Conservation (phyloP, 192 early-diverging fungal species). For the Rhizophagus prolifer region DNA sequence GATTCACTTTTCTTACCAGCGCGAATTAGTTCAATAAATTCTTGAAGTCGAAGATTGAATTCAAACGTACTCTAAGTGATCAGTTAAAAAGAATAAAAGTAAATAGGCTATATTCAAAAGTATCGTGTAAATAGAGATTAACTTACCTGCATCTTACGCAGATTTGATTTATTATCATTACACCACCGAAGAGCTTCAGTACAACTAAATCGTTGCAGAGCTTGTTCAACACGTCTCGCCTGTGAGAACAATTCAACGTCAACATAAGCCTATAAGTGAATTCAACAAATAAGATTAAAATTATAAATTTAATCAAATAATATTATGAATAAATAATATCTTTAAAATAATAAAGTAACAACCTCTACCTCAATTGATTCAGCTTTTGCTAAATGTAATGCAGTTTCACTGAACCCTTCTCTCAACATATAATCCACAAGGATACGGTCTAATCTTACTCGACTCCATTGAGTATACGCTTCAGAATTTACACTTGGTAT, state of each 20-base stretch:
- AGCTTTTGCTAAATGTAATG: slow-evolving; percentile 62
- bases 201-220: slow-evolving; percentile 77
- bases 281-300: slow-evolving; percentile 5
- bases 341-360: not conserved
- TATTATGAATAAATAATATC: not conserved
- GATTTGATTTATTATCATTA: slow-evolving; percentile 80
- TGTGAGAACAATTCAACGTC: slow-evolving; percentile 91
- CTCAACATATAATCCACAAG: slow-evolving; percentile 96
- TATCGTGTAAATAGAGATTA: not conserved
- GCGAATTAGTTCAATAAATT: slow-evolving; percentile 88
- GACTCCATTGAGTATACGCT: slow-evolving; percentile 84
- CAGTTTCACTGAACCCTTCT: slow-evolving; percentile 77
- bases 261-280: slow-evolving; percentile 65
- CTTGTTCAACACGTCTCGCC: slow-evolving; percentile 75
- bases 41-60: slow-evolving; percentile 94
- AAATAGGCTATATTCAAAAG: not conserved
- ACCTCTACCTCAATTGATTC: slow-evolving; percentile 61
- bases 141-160: slow-evolving; percentile 86
- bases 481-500: slow-evolving; percentile 65
- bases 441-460: slow-evolving; percentile 81
- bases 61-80: slow-evolving; percentile 83
- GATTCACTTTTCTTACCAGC: slow-evolving; percentile 65
- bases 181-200: slow-evolving; percentile 92
- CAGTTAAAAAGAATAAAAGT: not conserved
- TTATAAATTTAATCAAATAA: not conserved